Evolutionary conservation across 257 asterid species (phyloP).

Genomic region (Penstemon eatonii): DNA sequence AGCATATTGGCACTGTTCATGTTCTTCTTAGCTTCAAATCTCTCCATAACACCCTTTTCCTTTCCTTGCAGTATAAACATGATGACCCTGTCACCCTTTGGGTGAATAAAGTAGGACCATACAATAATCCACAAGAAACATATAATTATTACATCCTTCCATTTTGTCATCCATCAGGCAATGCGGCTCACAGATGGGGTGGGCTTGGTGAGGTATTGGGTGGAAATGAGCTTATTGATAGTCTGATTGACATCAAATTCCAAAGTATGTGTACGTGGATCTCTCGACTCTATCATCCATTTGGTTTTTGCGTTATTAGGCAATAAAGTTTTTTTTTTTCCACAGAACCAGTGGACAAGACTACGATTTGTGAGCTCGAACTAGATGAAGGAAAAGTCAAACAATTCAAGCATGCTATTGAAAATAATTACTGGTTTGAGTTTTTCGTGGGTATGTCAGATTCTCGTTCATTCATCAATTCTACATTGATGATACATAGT

Average conservation of each 20-base stretch:
- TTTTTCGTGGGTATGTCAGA: slow-evolving; percentile 58
- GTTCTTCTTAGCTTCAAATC: neutral
- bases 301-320: slow-evolving; percentile 16
- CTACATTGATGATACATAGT: neutral
- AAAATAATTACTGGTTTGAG: slow-evolving; percentile 61
- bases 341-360: slow-evolving; percentile 55
- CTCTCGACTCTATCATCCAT: neutral
- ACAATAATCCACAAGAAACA: slow-evolving; percentile 64
- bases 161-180: slow-evolving; percentile 50
- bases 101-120: slow-evolving; percentile 73
- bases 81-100: slow-evolving; percentile 54
- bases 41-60: slow-evolving; percentile 27
- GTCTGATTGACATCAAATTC: slow-evolving; percentile 52
- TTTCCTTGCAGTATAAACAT: slow-evolving; percentile 46
- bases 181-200: slow-evolving; percentile 62
- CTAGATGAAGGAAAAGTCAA: slow-evolving; percentile 57
- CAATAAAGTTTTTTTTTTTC: slow-evolving; percentile 11
- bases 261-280: slow-evolving; percentile 41
- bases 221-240: slow-evolving; percentile 71
- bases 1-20: neutral
- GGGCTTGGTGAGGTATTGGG: slow-evolving; percentile 75
- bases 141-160: slow-evolving; percentile 70
- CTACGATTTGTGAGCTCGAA: slow-evolving; percentile 48
- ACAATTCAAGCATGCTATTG: slow-evolving; percentile 60
- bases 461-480: slow-evolving; percentile 5